Base-by-base conservation (phyloP, 163 green algal genomes). In the Volvox carteri region DNA sequence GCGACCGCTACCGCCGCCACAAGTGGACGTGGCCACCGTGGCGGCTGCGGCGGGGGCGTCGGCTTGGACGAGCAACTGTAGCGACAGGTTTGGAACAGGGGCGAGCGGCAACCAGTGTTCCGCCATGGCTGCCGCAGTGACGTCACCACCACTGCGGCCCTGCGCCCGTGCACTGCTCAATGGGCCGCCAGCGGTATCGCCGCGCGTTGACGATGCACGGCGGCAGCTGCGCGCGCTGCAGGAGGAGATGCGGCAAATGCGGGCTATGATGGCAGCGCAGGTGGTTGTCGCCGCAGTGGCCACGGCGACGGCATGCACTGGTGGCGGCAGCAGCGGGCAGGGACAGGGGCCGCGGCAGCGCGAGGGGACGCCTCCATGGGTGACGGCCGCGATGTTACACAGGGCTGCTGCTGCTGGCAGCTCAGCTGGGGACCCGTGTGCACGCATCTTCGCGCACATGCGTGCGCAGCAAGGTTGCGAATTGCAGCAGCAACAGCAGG, bases 201-300 rank as follows among this genome's bases (percentile, higher is more conserved):
- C 60, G n/a, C 60, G 46, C 8, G 48, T 33, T n/a, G 7, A 54
- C 33, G 77, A 56, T 41, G 50, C 73, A n/a, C 14, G 35, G 77
- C 77, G 77, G 50, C 77, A 85, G 54, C 33, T 85, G 52, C 77
- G 77, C n/a, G 4, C 52, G 77, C 37, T 85, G 77, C 77, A 85
- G 35, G 33, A 42, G 77, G 77, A 85, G 37, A 85, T 85, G 77
- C 77, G 77, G 35, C 52, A 56, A 1, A 73, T 85, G 52, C 52
- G 54, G 35, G 77, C 52, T 3, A 35, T 28, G n/a, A 85, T 85
- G 52, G 77, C 52, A 21, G 77, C 33, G 18, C 52, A 74, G 50
- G 77, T 62, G 52, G 21, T 73, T 35, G 16, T 52, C 4, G 77
- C 77, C 19, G 77, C 44, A 30, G 62, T 62, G 14, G 56, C 52